Evolutionary conservation across 805 yeast species (phyloP).

Genomic region (Pichia nanzhaoensis): DNA sequence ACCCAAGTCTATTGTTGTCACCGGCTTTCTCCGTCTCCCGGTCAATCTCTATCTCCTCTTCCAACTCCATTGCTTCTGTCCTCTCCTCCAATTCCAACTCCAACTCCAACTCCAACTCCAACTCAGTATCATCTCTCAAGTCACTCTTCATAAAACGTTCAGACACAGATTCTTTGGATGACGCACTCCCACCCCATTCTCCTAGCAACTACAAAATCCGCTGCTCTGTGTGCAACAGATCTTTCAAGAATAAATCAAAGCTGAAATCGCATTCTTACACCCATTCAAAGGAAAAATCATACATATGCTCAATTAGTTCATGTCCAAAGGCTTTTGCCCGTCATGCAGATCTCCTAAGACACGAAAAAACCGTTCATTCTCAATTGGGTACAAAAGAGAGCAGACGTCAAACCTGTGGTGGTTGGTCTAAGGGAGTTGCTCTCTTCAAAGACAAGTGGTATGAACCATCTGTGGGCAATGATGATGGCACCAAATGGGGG

Average conservation of each 20-base stretch:
- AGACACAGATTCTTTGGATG: too few relatives aligned
- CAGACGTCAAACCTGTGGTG: conserved; percentile 2
- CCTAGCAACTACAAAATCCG: neutral
- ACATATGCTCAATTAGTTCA: neutral
- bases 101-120: too few relatives aligned
- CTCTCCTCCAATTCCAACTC: too few relatives aligned
- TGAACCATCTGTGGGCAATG: neutral
- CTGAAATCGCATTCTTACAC: conserved; percentile 2
- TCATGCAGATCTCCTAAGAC: conserved; percentile 2
- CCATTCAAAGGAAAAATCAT: neutral
- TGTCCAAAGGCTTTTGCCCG: conserved; percentile 6
- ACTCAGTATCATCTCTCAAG: too few relatives aligned
- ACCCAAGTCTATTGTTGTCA: too few relatives aligned
- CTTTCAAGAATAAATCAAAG: neutral
- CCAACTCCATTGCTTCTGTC: too few relatives aligned
- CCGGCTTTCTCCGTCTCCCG: too few relatives aligned
- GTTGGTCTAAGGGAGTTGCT: neutral
- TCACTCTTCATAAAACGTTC: too few relatives aligned
- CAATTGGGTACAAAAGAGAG: neutral
- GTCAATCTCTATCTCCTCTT: too few relatives aligned
- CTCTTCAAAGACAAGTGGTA: neutral
- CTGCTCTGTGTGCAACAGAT: neutral
- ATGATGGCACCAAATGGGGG: conserved; percentile 3
- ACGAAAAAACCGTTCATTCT: conserved; percentile 1
- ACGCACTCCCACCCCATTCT: neutral